Percentiles rank a stretch among this genome's conserved stretches.
Conservation (phyloP, 208 protist genomes). For the Trichomonas gallinae region DNA sequence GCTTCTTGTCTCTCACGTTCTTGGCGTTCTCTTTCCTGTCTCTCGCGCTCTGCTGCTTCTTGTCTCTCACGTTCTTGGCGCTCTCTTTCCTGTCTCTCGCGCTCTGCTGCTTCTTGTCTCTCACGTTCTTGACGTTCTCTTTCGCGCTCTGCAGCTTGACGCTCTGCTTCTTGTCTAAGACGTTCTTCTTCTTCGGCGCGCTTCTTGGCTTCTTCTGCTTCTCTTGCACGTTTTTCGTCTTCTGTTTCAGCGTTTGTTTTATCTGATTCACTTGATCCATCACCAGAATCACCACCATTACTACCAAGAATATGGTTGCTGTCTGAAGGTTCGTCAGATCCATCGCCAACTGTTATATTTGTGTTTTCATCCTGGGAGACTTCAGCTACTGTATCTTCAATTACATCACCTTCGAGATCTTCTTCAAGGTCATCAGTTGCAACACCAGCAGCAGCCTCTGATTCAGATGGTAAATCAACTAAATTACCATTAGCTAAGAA, state of each 20-base stretch:
- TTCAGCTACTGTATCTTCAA: neutral
- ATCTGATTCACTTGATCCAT: neutral
- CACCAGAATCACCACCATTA: no score
- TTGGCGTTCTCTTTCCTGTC: neutral
- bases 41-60: neutral
- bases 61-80: neutral
- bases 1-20: neutral
- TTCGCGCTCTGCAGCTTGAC: neutral
- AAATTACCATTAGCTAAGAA: neutral
- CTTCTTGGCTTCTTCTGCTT: neutral
- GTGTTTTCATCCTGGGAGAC: neutral
- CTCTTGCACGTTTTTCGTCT: neutral
- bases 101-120: neutral
- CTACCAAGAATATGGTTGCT: no score
- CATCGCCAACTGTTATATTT: neutral
- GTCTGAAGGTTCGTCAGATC: no score
- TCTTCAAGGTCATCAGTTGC: neutral
- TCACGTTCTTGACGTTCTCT: neutral
- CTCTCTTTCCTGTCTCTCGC: neutral
- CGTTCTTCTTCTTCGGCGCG: neutral
- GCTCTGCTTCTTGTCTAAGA: neutral
- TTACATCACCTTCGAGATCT: neutral
- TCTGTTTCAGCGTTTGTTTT: neutral
- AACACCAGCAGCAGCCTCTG: neutral
- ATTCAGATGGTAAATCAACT: neutral